Conservation (phyloP, 2,329 filamentous ascomycete genomes). For the Trichoderma pleuroti region DNA sequence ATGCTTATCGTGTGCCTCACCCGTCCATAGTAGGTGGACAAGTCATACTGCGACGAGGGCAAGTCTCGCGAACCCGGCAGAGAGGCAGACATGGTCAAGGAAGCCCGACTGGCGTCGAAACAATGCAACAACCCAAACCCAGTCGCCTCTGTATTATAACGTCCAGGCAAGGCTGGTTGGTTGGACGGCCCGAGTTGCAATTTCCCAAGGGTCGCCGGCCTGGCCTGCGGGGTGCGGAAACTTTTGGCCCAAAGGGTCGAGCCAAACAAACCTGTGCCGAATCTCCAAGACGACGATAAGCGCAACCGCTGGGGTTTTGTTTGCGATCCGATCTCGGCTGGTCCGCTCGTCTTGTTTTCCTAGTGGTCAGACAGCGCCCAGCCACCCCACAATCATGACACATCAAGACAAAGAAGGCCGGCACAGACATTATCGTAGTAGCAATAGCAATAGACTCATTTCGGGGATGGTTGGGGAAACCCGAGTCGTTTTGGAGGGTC, state of each 20-base stretch:
- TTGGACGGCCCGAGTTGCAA: not conserved
- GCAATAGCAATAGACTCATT: not conserved
- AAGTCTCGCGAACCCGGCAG: conserved; percentile 71
- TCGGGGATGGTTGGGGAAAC: not conserved
- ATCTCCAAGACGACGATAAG: conserved; percentile 22
- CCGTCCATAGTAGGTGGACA: conserved; percentile 90
- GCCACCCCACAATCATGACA: not conserved
- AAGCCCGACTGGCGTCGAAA: conserved; percentile 8
- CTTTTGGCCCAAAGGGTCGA: conserved; percentile 11
- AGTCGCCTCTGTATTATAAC: not conserved
- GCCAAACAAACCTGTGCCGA: conserved; percentile 15
- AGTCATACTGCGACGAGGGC: conserved; percentile 86
- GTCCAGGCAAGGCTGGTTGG: not conserved
- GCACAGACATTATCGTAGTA: not conserved
- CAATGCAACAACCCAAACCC: not conserved
- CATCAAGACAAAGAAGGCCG: not conserved
- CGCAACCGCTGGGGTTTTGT: conserved; percentile 9
- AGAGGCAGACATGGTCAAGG: conserved; percentile 58
- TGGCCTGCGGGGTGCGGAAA: conserved; percentile 18
- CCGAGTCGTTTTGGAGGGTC: not conserved
- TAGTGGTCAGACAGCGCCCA: not conserved
- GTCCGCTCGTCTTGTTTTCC: not conserved
- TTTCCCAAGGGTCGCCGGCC: not conserved
- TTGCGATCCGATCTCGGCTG: conserved; percentile 20
- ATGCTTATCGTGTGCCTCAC: conserved; percentile 86